phyloP scores from a whole-genome alignment of 169 alveolate genomes.

The Plasmodium reichenowi region DNA sequence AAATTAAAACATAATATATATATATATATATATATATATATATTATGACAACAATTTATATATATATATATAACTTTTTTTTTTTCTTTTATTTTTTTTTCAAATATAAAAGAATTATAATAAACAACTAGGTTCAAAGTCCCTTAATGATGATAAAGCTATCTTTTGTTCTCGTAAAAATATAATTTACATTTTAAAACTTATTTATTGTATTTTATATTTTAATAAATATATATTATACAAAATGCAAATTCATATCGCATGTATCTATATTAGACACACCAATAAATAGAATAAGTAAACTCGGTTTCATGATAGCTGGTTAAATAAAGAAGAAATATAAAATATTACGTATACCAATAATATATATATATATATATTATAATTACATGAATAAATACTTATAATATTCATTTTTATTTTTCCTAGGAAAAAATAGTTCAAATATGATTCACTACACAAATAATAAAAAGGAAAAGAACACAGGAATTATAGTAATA shows the following conservation, averaged over 20 bases:
- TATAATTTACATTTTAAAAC: neutral
- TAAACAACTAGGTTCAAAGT: conserved; percentile 14
- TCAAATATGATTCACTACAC: no score
- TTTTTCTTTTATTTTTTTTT: neutral
- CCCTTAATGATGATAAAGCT: conserved; percentile 6
- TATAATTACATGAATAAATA: neutral
- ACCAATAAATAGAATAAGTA: conserved; percentile 35
- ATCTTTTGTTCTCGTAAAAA: conserved; percentile 44
- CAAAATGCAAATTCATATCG: no score
- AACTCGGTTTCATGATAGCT: conserved; percentile 51
- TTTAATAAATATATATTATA: no score
- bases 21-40: neutral
- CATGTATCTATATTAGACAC: conserved; percentile 15
- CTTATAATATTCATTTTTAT: neutral
- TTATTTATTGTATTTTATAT: no score
- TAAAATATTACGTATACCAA: neutral
- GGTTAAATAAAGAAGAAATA: conserved; percentile 22
- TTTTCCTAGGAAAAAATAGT: neutral
- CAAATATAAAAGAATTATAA: conserved; percentile 21
- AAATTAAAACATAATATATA: neutral
- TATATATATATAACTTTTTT: neutral
- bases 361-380: neutral
- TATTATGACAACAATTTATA: neutral
- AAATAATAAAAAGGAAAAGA: neutral
- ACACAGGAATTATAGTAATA: conserved; percentile 9